These are phyloP conservation scores for Apiospora saccharicola DNA, from an alignment of 2,329 filamentous ascomycete genomes.

Conservation along the genomic window DNA sequence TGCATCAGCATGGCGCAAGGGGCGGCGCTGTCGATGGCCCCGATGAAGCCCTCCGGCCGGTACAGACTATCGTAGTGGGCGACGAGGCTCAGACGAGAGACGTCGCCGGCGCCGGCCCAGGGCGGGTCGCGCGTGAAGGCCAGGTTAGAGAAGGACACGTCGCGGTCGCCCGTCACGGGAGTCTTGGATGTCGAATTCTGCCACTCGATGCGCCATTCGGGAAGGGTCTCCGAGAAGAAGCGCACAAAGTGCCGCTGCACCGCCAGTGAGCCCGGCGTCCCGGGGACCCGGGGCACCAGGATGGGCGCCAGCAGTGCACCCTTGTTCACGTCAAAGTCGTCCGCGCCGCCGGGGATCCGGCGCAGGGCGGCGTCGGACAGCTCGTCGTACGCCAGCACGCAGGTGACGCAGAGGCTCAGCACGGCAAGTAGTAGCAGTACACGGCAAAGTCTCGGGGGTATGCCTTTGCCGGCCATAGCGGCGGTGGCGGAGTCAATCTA, in stretches of 20 bases:
- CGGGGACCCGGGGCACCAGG: constrained; percentile 86
- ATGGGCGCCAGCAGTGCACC: constrained; percentile 86
- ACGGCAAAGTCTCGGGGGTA: neutral
- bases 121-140: constrained; percentile 90
- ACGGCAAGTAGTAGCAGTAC: neutral
- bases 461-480: constrained; percentile 6
- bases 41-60: constrained; percentile 84
- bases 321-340: constrained; percentile 79
- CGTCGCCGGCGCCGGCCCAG: constrained; percentile 73
- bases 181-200: constrained; percentile 92
- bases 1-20: constrained; percentile 95
- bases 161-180: constrained; percentile 72
- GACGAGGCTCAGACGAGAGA: constrained; percentile 82
- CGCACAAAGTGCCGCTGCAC: constrained; percentile 83
- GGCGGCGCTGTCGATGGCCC: constrained; percentile 91
- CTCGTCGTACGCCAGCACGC: constrained; percentile 48
- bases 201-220: constrained; percentile 80
- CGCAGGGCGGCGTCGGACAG: constrained; percentile 80
- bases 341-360: constrained; percentile 73
- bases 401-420: constrained; percentile 6
- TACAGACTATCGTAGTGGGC: constrained; percentile 94
- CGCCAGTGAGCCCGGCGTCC: constrained; percentile 75
- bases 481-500: neutral
- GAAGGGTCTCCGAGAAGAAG: constrained; percentile 80
- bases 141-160: constrained; percentile 86